phyloP scores from a whole-genome alignment of 768 basidiomycete genomes.

The Lactifluus subvellereus region DNA sequence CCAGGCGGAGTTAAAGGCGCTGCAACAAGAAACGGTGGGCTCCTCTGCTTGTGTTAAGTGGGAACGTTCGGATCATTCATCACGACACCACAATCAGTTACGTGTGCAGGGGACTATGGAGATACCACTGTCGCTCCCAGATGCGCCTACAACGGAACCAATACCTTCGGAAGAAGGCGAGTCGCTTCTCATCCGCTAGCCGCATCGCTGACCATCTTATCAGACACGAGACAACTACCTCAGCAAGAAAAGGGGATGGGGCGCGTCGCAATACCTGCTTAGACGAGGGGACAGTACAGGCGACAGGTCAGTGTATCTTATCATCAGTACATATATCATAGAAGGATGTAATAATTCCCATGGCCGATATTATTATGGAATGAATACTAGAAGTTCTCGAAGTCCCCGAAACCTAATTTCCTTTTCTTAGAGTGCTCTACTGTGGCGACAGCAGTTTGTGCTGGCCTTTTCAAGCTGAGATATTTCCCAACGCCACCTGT shows the following conservation, averaged over 20 bases:
- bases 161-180: constrained; percentile 33
- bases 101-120: constrained; percentile 23
- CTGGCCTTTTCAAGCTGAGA: constrained; percentile 39
- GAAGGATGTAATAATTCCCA: constrained; percentile 6
- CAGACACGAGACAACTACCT: constrained; percentile 6
- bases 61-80: constrained; percentile 28
- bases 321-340: constrained; percentile 21
- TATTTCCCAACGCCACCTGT: constrained; percentile 77
- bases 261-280: constrained; percentile 31
- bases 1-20: constrained; percentile 66
- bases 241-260: constrained; percentile 16
- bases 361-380: neutral
- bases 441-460: constrained; percentile 12
- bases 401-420: constrained; percentile 86
- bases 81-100: constrained; percentile 22
- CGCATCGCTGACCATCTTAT: neutral
- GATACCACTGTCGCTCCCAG: constrained; percentile 42
- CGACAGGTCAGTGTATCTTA: neutral
- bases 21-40: constrained; percentile 63
- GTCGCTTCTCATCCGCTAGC: neutral
- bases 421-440: constrained; percentile 73
- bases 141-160: constrained; percentile 46
- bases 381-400: constrained; percentile 62
- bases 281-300: neutral
- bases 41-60: neutral